phyloP scores from a whole-genome alignment of 495 filamentous ascomycete genomes.

The Cercophora scortea region DNA sequence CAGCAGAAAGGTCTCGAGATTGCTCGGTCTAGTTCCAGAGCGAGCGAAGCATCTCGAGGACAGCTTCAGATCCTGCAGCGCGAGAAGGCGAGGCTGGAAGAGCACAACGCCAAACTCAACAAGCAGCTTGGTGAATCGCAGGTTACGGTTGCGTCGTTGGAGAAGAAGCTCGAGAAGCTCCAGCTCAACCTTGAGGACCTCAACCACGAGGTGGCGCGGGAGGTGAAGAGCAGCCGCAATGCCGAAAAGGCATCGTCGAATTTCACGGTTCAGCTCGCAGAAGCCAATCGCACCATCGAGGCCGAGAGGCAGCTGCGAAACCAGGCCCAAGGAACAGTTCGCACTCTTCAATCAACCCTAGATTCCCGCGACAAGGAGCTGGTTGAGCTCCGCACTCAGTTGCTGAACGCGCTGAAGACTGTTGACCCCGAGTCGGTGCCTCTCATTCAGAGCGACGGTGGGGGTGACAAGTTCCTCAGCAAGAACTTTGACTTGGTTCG shows the following conservation, averaged over 20 bases:
- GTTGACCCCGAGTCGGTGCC: conserved; percentile 67
- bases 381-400: conserved; percentile 65
- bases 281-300: conserved; percentile 82
- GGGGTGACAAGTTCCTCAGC: conserved; percentile 37
- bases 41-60: conserved; percentile 75
- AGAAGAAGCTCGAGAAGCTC: conserved; percentile 95
- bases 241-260: conserved; percentile 88
- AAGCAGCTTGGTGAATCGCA: conserved; percentile 86
- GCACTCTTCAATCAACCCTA: conserved; percentile 68
- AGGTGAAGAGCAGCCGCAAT: conserved; percentile 83
- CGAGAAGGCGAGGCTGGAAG: conserved; percentile 78
- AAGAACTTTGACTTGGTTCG: conserved; percentile 76
- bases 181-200: conserved; percentile 83
- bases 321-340: conserved; percentile 80
- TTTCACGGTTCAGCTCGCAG: conserved; percentile 73
- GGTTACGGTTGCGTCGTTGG: conserved; percentile 72
- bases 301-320: conserved; percentile 78
- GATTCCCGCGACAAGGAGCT: conserved; percentile 74
- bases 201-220: conserved; percentile 84
- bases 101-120: conserved; percentile 70
- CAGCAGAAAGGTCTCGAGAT: conserved; percentile 98
- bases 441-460: conserved; percentile 36
- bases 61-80: conserved; percentile 68
- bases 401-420: conserved; percentile 74
- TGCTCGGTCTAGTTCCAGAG: conserved; percentile 78